A percentile compares a stretch with the other conserved stretches of the same genome.
Evolutionary conservation across 2,329 filamentous ascomycete species (phyloP).

Genomic region (Colletotrichum tofieldiae): DNA sequence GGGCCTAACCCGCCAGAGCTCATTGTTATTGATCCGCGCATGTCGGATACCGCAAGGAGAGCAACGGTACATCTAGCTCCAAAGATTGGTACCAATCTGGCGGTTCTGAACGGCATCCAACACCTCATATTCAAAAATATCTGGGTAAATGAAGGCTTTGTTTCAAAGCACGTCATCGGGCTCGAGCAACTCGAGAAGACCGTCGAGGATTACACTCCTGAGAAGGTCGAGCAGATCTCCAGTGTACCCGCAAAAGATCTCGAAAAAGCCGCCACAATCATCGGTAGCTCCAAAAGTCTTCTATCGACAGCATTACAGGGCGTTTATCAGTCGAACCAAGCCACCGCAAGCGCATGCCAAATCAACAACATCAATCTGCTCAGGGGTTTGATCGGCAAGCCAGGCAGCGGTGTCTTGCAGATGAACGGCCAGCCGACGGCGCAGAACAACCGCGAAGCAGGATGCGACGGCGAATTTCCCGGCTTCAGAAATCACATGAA

Average conservation of each 20-base stretch:
- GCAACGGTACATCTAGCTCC: constrained; percentile 55
- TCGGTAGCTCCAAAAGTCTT: constrained; percentile 51
- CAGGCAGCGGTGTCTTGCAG: constrained; percentile 54
- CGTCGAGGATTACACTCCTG: constrained; percentile 52
- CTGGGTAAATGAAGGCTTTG: constrained; percentile 53
- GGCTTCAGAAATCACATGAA: constrained; percentile 56
- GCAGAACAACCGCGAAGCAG: constrained; percentile 57
- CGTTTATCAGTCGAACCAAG: constrained; percentile 58
- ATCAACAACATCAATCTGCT: constrained; percentile 60
- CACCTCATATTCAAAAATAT: constrained; percentile 54
- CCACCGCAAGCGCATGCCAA: constrained; percentile 56
- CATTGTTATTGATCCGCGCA: constrained; percentile 55
- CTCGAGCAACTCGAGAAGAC: constrained; percentile 48
- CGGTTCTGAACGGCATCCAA: constrained; percentile 56
- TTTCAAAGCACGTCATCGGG: constrained; percentile 50
- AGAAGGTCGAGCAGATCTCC: constrained; percentile 53
- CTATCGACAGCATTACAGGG: constrained; percentile 57
- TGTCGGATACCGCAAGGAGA: constrained; percentile 52
- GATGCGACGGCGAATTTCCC: constrained; percentile 57
- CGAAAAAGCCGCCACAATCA: constrained; percentile 51
- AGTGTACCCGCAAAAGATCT: constrained; percentile 51
- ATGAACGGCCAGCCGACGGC: constrained; percentile 59
- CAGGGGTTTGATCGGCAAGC: constrained; percentile 53
- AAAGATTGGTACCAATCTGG: constrained; percentile 54
- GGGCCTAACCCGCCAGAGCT: constrained; percentile 54